Base-by-base conservation (phyloP, 2,329 filamentous ascomycete genomes). In the Fusarium brachygibbosum region DNA sequence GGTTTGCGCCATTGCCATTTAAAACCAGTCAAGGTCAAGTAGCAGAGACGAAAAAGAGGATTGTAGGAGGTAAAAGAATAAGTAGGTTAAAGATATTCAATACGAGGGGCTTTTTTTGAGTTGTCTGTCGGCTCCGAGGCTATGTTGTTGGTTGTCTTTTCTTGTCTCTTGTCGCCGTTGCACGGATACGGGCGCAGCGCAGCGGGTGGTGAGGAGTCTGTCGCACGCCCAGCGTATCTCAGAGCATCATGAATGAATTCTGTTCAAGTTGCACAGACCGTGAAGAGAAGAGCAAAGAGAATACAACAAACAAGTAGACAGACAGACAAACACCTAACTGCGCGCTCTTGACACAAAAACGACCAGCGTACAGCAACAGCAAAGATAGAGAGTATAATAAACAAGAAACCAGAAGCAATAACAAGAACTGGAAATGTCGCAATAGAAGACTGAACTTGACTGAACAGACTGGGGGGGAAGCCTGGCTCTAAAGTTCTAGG, bases 221-320 rank as follows among this genome's bases (percentile, higher is more conserved):
- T 71, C 66, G 68, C 73, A 73, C 71, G 69, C 71, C 68, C 73
- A 69, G 69, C 73, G 64, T 68, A 61, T 74, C 70, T 75, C 66
- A 75, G 59, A 75, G 68, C 70, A 74, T 71, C 74, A 74, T 71
- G 71, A 57, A 68, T 62, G 62, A 52, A 58, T 69, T 63, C 61
- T 54, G 32, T 63, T 63, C 66, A 49, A 50, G 67, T 70, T 69
- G 68, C 54, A 74, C 69, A 63, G 45, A 29, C 29, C 58, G 57
- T 25, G 19, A 56, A 38, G 25, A 59, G 19, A 56, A 38, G 25
- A 59, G 38, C 62, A 57, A 44, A 41, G 34, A 58, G 35, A 16
- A 62, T 28, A 25, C 55, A 51, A 37, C 57, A 59, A 54, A 29
- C 41, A 44, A 25, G 46, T 31, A 59, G 14, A 54, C 58, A 63